Evolutionary conservation across 306 rosid species (phyloP).

Genomic region (Clitoria ternatea): DNA sequence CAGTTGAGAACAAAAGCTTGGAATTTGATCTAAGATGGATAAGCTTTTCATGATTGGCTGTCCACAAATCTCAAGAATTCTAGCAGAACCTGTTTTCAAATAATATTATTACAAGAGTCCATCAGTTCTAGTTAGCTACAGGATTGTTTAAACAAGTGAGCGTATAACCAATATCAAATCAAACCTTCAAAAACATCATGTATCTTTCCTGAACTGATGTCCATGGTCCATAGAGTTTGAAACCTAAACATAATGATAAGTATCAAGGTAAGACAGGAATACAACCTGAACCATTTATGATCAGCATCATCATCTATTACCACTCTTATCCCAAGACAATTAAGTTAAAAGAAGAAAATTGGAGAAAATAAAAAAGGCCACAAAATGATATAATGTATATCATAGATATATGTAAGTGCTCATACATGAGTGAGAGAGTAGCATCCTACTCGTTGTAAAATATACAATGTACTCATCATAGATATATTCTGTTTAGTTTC

Average conservation of each 20-base stretch:
- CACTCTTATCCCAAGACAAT: not conserved
- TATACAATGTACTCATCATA: not conserved
- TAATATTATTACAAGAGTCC: constrained; percentile 19
- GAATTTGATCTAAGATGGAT: constrained; percentile 52
- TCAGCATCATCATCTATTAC: not conserved
- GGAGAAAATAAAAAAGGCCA: not conserved
- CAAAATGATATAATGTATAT: too few relatives aligned
- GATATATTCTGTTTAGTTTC: not conserved
- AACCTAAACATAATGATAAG: constrained; percentile 45
- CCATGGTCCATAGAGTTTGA: constrained; percentile 66
- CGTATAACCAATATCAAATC: constrained; percentile 9
- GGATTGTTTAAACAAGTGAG: constrained; percentile 7
- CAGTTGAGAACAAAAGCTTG: constrained; percentile 45
- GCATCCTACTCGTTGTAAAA: too few relatives aligned
- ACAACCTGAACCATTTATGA: constrained; percentile 4
- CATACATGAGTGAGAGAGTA: too few relatives aligned
- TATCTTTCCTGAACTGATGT: constrained; percentile 55
- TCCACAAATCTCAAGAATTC: constrained; percentile 56
- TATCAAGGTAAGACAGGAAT: not conserved
- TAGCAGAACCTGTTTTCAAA: constrained; percentile 45
- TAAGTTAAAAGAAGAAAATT: not conserved
- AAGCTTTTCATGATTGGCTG: constrained; percentile 48
- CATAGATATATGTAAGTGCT: too few relatives aligned
- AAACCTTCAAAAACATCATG: constrained; percentile 60
- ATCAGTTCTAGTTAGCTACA: constrained; percentile 4